Evolutionary conservation across 225 moss, liverwort and hornwort genomes (phyloP).

Genomic region (Anthoceros angustus): DNA sequence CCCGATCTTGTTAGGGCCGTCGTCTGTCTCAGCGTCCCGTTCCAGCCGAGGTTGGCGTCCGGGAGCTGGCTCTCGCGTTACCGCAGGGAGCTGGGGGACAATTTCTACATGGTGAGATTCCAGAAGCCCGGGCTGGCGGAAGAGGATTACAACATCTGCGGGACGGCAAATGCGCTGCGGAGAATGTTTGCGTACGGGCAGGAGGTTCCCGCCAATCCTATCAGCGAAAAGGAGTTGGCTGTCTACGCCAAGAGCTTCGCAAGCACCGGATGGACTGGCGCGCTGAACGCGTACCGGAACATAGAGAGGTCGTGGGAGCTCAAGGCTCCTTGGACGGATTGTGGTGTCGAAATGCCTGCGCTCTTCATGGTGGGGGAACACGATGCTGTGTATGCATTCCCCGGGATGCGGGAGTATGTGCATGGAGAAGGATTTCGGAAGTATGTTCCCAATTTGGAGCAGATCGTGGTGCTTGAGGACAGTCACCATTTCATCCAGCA

Average conservation of each 20-base stretch:
- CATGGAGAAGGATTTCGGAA: constrained; percentile 29
- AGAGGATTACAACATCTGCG: constrained; percentile 34
- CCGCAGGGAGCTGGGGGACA: constrained; percentile 21
- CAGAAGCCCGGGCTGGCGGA: constrained; percentile 53
- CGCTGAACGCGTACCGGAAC: constrained; percentile 51
- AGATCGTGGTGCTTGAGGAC: constrained; percentile 26
- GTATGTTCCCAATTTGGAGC: constrained; percentile 43
- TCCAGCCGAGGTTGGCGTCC: constrained; percentile 6
- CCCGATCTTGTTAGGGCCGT: constrained; percentile 48
- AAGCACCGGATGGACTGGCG: constrained; percentile 53
- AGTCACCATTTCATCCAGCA: constrained; percentile 79
- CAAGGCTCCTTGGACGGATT: constrained; percentile 46
- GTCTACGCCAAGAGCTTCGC: constrained; percentile 36
- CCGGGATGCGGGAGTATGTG: constrained; percentile 21
- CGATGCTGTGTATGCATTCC: constrained; percentile 34
- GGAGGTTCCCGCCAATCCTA: neutral
- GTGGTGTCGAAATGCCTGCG: constrained; percentile 24
- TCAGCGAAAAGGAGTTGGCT: constrained; percentile 45
- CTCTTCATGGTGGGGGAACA: constrained; percentile 37
- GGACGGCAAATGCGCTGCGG: constrained; percentile 14
- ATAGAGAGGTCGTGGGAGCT: constrained; percentile 50
- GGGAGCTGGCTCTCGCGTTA: constrained; percentile 1
- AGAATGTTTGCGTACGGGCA: constrained; percentile 12
- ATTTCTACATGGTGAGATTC: constrained; percentile 31
- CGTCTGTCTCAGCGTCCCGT: constrained; percentile 24